A percentile compares a stretch with the other conserved stretches of the same genome.
Conservation (phyloP, 352 stramenopile species). For the Detonula confervacea region DNA sequence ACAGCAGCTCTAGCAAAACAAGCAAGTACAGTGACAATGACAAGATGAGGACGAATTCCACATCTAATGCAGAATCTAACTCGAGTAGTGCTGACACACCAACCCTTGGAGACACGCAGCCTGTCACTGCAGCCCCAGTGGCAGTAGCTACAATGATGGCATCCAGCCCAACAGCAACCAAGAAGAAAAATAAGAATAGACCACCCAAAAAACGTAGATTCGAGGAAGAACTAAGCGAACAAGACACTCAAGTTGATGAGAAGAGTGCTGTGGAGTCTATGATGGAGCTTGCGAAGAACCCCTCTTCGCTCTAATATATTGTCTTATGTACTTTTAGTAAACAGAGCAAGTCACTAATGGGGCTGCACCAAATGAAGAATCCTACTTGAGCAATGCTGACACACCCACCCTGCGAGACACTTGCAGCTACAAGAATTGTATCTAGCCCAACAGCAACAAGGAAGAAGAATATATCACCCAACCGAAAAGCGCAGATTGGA, state of each 20-base stretch:
- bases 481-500: too few species aligned
- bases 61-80: not conserved
- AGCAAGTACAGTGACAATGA: not conserved
- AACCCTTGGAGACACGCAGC: constrained; percentile 18
- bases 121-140: not conserved
- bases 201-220: constrained; percentile 37
- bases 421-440: too few species aligned
- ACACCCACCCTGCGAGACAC: too few species aligned
- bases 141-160: too few species aligned
- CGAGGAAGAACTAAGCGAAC: constrained; percentile 19
- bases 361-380: too few species aligned
- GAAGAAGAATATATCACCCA: too few species aligned
- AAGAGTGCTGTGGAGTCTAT: constrained; percentile 46
- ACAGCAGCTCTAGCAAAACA: too few species aligned
- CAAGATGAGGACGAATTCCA: constrained; percentile 1
- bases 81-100: not conserved
- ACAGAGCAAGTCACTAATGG: too few species aligned
- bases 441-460: too few species aligned
- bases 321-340: too few species aligned
- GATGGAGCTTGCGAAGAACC: constrained; percentile 31
- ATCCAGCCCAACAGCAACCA: not conserved
- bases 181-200: constrained; percentile 24
- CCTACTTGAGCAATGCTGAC: too few species aligned
- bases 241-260: constrained; percentile 13
- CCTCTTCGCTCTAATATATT: too few species aligned